Percentiles rank a stretch among this genome's conserved stretches.
These are phyloP conservation scores for Suzukiozyma palmioleophila DNA, from an alignment of 1,139 yeast genomes.

Conservation along the genomic window DNA sequence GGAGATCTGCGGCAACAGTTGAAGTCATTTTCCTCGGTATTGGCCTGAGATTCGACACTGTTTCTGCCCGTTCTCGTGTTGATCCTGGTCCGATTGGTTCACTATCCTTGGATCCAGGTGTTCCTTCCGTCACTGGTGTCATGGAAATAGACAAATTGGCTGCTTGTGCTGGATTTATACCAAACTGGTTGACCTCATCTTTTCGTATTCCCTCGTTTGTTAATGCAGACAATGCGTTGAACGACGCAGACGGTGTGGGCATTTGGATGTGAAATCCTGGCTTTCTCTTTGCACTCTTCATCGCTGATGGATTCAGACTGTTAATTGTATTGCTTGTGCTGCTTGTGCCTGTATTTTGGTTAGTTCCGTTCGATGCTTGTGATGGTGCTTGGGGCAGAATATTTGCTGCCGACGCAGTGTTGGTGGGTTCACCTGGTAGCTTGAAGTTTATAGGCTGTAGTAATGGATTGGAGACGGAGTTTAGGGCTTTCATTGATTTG, in stretches of 20 bases:
- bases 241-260: slow-evolving; percentile 42
- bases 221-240: slow-evolving; percentile 32
- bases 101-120: slow-evolving; percentile 11
- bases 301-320: slow-evolving; percentile 1
- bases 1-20: slow-evolving; percentile 7
- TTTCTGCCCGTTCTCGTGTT: slow-evolving; percentile 17
- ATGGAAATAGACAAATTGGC: slow-evolving; percentile 54
- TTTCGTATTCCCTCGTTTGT: slow-evolving; percentile 25
- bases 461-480: slow-evolving; percentile 42
- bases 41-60: slow-evolving; percentile 8
- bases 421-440: slow-evolving; percentile 8
- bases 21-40: slow-evolving; percentile 6
- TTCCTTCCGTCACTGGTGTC: slow-evolving; percentile 75
- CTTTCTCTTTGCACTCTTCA: slow-evolving; percentile 17
- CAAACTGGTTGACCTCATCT: slow-evolving; percentile 59
- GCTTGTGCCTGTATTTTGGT: neutral
- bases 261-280: slow-evolving; percentile 45
- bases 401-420: neutral
- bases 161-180: slow-evolving; percentile 52
- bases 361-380: neutral
- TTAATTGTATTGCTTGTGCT: neutral
- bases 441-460: slow-evolving; percentile 60
- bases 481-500: slow-evolving; percentile 54
- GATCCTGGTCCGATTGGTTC: slow-evolving; percentile 7
- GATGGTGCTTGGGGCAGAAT: slow-evolving; percentile 2